Evolutionary conservation across 2,329 filamentous ascomycete genomes (phyloP).

Genomic region (Ascocoryne sarcoides): DNA sequence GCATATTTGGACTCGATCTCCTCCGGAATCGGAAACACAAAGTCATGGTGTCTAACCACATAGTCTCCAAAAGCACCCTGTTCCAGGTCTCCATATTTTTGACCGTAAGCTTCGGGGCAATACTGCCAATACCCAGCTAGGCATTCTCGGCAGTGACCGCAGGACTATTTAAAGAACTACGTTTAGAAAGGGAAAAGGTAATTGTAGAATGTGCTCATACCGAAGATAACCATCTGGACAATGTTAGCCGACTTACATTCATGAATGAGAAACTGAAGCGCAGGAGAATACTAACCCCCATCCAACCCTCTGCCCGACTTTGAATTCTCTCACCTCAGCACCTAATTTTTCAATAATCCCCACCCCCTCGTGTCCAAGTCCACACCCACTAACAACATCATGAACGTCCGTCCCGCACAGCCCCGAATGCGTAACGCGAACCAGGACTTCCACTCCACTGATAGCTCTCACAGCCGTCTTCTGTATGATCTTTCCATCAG

Average conservation of each 20-base stretch:
- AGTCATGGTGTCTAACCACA: slow-evolving; percentile 31
- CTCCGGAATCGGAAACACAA: slow-evolving; percentile 32
- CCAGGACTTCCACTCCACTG: slow-evolving; percentile 5
- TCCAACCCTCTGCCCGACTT: slow-evolving; percentile 42
- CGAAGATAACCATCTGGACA: slow-evolving; percentile 7
- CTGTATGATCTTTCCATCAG: slow-evolving; percentile 1
- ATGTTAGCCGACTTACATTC: not conserved
- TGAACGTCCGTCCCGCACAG: slow-evolving; percentile 49
- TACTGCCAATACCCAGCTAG: slow-evolving; percentile 33
- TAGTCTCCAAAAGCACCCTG: slow-evolving; percentile 37
- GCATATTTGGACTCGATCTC: slow-evolving; percentile 30
- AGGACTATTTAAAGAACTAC: slow-evolving; percentile 17
- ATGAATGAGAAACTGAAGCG: slow-evolving; percentile 18
- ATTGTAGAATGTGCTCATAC: too few relatives aligned
- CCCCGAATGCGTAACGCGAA: slow-evolving; percentile 3
- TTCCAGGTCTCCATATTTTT: slow-evolving; percentile 30
- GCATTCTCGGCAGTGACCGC: slow-evolving; percentile 35
- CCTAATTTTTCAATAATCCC: slow-evolving; percentile 57
- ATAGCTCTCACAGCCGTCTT: slow-evolving; percentile 5
- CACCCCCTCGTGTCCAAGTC: slow-evolving; percentile 61
- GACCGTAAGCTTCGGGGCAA: slow-evolving; percentile 12
- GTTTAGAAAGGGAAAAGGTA: not conserved
- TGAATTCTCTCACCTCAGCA: slow-evolving; percentile 44
- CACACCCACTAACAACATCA: slow-evolving; percentile 23
- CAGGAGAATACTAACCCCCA: slow-evolving; percentile 29